Base-by-base conservation (phyloP, 805 yeast genomes). In the Limtongia smithiae region DNA sequence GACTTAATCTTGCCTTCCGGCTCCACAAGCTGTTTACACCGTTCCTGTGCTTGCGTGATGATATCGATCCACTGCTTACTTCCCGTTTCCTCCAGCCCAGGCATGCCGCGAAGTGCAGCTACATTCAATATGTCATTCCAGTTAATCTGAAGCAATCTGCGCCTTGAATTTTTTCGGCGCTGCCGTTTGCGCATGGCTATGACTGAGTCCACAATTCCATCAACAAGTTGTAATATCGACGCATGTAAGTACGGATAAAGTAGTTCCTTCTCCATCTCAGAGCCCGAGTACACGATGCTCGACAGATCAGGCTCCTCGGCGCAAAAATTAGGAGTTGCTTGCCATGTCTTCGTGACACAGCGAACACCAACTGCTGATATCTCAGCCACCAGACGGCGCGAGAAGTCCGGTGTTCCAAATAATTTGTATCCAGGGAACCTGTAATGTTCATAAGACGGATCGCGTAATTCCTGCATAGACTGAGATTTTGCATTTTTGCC, bases 241-340 rank as follows among this genome's bases (percentile, higher is more conserved):
- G 43, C 28, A 28, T 46, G 55, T 14, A 47, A n/a, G 21, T 43
- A 39, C n/a, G 55, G 55, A 17, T 37, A 27, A 32, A 51, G 39
- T 3, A 47, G 35, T 2, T 41, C 22, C 14, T 36, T 36, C 27
- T 44, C 49, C 4, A 45, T 37, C 17, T 50, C 50, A 17, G 34
- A 21, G 36, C 45, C 45, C 22, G 37, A 31, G 24, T 21, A 30
- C 15, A 25, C 22, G 7, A 25, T 24, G 28, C 22, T 27, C 9
- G 32, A 17, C 9, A 41, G 4, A n/a, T 44, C 43, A 17, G 14
- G n/a, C 8, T 27, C 27, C 18, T 37, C 41, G 37, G 14, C 24
- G 4, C 22, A 9, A 21, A 17, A n/a, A 36, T 4, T 20, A 22
- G 33, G 15, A n/a, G 7, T 35, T 22, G 5, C 21, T 2, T 31